A percentile compares a stretch with the other conserved stretches of the same genome.
phyloP scores from a whole-genome alignment of 257 asterid species.

The Lavandula angustifolia region DNA sequence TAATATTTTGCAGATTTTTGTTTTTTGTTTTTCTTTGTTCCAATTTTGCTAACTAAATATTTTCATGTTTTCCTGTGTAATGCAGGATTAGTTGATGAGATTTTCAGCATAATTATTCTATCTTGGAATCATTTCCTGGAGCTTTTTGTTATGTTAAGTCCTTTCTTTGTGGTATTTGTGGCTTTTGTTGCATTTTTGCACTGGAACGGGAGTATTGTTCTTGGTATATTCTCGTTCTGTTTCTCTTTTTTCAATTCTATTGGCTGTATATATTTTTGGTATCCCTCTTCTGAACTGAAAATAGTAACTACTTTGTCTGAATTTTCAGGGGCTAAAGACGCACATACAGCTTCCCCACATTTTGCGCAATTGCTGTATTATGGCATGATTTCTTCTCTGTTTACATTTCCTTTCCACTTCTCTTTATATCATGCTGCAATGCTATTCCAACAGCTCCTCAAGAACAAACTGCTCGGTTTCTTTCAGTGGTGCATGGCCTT shows the following conservation, averaged over 20 bases:
- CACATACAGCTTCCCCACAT: slow-evolving; percentile 88
- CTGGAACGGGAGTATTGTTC: slow-evolving; percentile 92
- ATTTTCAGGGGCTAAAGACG: slow-evolving; percentile 92
- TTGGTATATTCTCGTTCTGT: slow-evolving; percentile 52
- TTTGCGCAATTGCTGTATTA: slow-evolving; percentile 79
- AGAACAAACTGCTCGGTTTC: slow-evolving; percentile 47
- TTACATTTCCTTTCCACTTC: slow-evolving; percentile 67
- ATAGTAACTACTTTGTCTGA: slow-evolving; percentile 20
- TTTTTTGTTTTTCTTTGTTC: background rate
- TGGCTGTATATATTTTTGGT: background rate
- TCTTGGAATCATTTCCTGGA: slow-evolving; percentile 74
- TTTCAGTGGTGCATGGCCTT: slow-evolving; percentile 47
- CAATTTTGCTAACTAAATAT: slow-evolving; percentile 23
- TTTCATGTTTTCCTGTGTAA: slow-evolving; percentile 28
- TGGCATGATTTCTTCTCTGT: slow-evolving; percentile 66
- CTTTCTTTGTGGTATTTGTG: slow-evolving; percentile 55
- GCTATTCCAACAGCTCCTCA: slow-evolving; percentile 43
- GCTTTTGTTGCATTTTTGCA: slow-evolving; percentile 73
- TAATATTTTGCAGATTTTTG: background rate
- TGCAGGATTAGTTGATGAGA: slow-evolving; percentile 71
- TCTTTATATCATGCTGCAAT: slow-evolving; percentile 43
- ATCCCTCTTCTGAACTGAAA: slow-evolving; percentile 16
- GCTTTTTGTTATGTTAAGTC: slow-evolving; percentile 61
- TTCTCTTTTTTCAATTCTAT: slow-evolving; percentile 8
- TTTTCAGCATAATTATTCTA: slow-evolving; percentile 43